These are phyloP conservation scores for Phytopythium helicoides DNA, from an alignment of 352 stramenopile genomes.

Conservation along the genomic window DNA sequence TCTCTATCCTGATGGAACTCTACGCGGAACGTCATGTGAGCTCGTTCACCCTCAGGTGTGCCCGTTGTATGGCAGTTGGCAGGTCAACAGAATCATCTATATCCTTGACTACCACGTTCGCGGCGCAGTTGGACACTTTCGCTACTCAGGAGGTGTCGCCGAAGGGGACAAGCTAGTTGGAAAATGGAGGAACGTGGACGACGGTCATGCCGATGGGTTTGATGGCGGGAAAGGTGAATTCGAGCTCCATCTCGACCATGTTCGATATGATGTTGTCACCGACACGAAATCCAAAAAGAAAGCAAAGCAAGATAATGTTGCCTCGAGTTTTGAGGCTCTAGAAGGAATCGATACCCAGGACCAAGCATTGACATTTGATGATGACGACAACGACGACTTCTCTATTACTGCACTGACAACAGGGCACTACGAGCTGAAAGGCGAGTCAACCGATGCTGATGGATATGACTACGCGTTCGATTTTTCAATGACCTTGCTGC, in stretches of 20 bases:
- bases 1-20: conserved; percentile 46
- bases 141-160: conserved; percentile 51
- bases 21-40: conserved; percentile 55
- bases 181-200: conserved; percentile 64
- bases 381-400: conserved; percentile 25
- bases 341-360: neutral
- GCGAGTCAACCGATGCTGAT: conserved; percentile 58
- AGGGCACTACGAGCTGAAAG: conserved; percentile 50
- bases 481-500: conserved; percentile 39
- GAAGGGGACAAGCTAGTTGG: conserved; percentile 31
- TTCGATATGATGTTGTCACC: conserved; percentile 16
- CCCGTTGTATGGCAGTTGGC: conserved; percentile 44
- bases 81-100: conserved; percentile 52
- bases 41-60: conserved; percentile 62
- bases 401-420: conserved; percentile 44
- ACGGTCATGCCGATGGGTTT: conserved; percentile 40
- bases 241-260: conserved; percentile 43
- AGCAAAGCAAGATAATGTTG: neutral
- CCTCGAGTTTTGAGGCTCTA: neutral
- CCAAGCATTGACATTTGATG: conserved; percentile 10
- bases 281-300: conserved; percentile 18
- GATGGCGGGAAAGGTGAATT: conserved; percentile 57
- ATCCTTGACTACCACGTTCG: conserved; percentile 63
- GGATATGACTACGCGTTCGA: conserved; percentile 74
- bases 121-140: conserved; percentile 57